Evolutionary conservation across 2,329 filamentous ascomycete species (phyloP).

Genomic region (Macrophomina tecta): DNA sequence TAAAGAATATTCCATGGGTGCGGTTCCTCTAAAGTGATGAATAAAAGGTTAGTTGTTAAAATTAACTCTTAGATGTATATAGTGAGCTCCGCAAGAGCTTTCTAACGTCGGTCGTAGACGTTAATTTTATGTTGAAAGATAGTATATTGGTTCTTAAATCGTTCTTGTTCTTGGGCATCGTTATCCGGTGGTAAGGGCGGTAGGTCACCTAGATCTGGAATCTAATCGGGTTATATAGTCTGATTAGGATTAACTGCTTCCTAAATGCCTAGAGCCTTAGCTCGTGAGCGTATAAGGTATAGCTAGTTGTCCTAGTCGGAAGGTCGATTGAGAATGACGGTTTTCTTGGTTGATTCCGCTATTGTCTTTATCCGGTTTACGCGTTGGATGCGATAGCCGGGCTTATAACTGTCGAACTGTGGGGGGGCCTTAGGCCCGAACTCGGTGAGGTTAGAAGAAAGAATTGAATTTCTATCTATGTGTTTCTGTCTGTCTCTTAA

Average conservation of each 20-base stretch:
- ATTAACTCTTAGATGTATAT: no score
- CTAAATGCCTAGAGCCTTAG: slow-evolving; percentile 2
- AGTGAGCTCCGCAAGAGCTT: neutral
- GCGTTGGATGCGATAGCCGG: neutral
- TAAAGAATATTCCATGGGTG: neutral
- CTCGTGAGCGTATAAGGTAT: neutral
- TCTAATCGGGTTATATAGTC: neutral
- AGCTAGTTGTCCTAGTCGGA: neutral
- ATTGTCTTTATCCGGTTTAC: neutral
- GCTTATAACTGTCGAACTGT: neutral
- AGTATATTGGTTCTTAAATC: neutral
- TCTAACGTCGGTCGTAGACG: neutral
- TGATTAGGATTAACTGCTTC: neutral
- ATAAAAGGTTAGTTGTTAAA: neutral
- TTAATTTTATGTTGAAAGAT: neutral
- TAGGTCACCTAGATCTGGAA: neutral
- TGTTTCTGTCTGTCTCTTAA: no score
- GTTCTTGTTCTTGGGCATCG: neutral
- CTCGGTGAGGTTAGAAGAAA: neutral
- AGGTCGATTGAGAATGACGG: neutral
- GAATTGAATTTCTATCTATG: neutral
- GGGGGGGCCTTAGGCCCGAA: neutral
- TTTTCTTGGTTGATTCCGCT: no score
- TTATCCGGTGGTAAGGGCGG: neutral
- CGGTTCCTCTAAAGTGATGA: neutral